Conservation (phyloP, 768 basidiomycete genomes). For the Cystofilobasidium ferigula region DNA sequence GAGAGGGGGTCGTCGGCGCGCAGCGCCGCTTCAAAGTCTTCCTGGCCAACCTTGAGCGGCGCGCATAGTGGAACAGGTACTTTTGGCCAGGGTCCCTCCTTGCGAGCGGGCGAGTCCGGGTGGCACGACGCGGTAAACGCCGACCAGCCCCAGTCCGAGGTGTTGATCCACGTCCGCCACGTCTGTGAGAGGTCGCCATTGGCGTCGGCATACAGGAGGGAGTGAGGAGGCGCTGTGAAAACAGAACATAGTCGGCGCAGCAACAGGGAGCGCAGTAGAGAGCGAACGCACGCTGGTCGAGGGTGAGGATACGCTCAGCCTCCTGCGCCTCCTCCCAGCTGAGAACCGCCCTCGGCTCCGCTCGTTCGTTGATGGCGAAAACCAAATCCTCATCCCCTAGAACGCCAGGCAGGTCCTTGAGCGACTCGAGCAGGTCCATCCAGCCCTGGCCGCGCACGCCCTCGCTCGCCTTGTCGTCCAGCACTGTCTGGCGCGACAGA, state of each 20-base stretch:
- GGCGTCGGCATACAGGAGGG: not conserved
- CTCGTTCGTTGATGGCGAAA: not conserved
- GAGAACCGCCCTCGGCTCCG: not conserved
- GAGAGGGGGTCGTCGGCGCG: not conserved
- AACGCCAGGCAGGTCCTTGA: not conserved
- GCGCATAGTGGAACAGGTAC: not conserved
- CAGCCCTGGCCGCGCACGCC: not conserved
- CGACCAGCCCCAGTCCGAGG: not conserved
- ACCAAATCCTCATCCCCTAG: not conserved
- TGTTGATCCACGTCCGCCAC: not conserved
- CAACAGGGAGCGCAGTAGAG: too few relatives aligned
- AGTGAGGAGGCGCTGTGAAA: not conserved
- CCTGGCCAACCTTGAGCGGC: not conserved
- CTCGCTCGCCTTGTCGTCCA: not conserved
- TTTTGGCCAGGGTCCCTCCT: not conserved
- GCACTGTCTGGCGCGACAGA: not conserved
- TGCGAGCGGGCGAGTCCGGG: not conserved
- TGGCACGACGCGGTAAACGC: not conserved
- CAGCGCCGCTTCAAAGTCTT: not conserved
- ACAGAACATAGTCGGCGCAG: not conserved
- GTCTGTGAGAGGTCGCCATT: not conserved
- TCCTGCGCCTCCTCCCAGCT: not conserved
- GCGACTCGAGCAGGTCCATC: not conserved
- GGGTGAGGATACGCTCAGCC: not conserved
- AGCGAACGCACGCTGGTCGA: not conserved